These are phyloP conservation scores for Curvularia sp. DNA, from an alignment of 2,329 filamentous ascomycete species.

Conservation along the genomic window DNA sequence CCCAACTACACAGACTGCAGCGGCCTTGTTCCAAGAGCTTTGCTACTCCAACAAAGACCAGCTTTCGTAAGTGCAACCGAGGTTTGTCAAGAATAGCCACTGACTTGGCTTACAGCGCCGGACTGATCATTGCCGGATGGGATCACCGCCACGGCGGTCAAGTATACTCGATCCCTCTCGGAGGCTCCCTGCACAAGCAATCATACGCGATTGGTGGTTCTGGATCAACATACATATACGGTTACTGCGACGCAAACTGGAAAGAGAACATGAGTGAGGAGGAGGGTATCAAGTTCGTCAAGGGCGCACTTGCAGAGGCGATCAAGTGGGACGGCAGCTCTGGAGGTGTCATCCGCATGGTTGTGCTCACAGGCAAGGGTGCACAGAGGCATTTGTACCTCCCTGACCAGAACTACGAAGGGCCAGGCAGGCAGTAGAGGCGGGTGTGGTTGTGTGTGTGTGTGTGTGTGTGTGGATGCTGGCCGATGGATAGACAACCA, in stretches of 20 bases:
- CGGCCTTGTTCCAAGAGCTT: conserved; percentile 95
- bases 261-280: conserved; percentile 91
- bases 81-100: conserved; percentile 1
- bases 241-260: conserved; percentile 98
- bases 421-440: conserved; percentile 65
- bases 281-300: conserved; percentile 91
- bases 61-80: conserved; percentile 70
- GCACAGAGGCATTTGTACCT: conserved; percentile 94
- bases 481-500: conserved; percentile 7
- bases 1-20: conserved; percentile 93
- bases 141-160: conserved; percentile 94
- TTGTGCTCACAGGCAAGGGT: conserved; percentile 88
- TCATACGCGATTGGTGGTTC: conserved; percentile 94
- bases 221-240: conserved; percentile 98
- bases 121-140: conserved; percentile 98
- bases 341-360: conserved; percentile 96
- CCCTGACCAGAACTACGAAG: conserved; percentile 83
- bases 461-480: conserved; percentile 8
- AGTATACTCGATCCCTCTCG: conserved; percentile 95
- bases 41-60: conserved; percentile 98
- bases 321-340: conserved; percentile 99
- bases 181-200: conserved; percentile 97
- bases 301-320: conserved; percentile 86
- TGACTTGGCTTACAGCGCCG: conserved; percentile 68
- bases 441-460: no score